These are phyloP conservation scores for Phytophthora meadii DNA, from an alignment of 352 stramenopile species.

Conservation along the genomic window DNA sequence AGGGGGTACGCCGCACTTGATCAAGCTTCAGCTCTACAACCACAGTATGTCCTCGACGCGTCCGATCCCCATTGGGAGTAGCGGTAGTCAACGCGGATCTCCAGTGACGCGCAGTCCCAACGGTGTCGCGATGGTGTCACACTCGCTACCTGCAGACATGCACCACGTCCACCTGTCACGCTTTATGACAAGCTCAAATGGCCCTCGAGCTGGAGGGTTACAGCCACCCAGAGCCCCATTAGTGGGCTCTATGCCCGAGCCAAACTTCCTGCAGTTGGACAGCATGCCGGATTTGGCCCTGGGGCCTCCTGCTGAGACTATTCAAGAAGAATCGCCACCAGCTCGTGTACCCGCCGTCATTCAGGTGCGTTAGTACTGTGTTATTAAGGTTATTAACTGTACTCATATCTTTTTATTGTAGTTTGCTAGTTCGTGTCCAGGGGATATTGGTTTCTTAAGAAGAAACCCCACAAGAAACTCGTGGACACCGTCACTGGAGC, in stretches of 20 bases:
- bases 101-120: conserved; percentile 32
- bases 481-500: conserved; percentile 47
- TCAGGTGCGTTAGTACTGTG: conserved; percentile 32
- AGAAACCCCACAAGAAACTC: conserved; percentile 43
- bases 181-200: conserved; percentile 37
- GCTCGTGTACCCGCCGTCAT: conserved; percentile 51
- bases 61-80: conserved; percentile 60
- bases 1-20: conserved; percentile 13
- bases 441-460: conserved; percentile 67
- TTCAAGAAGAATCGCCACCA: conserved; percentile 30
- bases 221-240: conserved; percentile 60
- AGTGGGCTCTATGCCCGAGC: conserved; percentile 73
- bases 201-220: conserved; percentile 31
- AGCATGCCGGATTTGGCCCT: conserved; percentile 69
- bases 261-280: conserved; percentile 58
- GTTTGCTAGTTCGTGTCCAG: conserved; percentile 76
- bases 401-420: conserved; percentile 26
- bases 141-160: conserved; percentile 71
- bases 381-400: conserved; percentile 8
- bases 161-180: conserved; percentile 46
- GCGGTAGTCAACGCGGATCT: conserved; percentile 55
- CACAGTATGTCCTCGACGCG: conserved; percentile 50
- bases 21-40: conserved; percentile 16
- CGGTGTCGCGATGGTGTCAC: conserved; percentile 40
- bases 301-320: conserved; percentile 47